Evolutionary conservation across 164 flowering plant species (phyloP).

Genomic region (Macadamia tetraphylla): DNA sequence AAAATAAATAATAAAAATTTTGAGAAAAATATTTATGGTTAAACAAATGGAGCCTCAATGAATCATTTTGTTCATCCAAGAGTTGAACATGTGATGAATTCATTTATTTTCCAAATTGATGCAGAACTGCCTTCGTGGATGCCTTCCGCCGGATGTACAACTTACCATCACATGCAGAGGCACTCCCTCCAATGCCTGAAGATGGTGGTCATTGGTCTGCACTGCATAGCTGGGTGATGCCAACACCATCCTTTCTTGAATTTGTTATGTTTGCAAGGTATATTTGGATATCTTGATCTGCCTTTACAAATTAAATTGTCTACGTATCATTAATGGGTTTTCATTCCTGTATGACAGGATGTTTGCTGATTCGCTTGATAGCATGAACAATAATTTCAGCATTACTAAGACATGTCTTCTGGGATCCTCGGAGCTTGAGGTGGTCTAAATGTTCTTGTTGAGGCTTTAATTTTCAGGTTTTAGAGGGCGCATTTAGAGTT

Average conservation of each 20-base stretch:
- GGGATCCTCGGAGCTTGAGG: slow-evolving; percentile 71
- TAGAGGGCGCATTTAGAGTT: neutral
- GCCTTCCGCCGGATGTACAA: slow-evolving; percentile 80
- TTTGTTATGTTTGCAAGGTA: slow-evolving; percentile 92
- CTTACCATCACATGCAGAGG: slow-evolving; percentile 61
- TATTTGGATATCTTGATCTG: neutral
- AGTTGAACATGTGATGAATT: neutral
- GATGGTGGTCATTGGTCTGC: slow-evolving; percentile 92
- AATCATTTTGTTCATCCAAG: neutral
- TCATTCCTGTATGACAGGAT: slow-evolving; percentile 47
- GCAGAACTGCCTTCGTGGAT: slow-evolving; percentile 70
- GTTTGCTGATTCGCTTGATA: slow-evolving; percentile 82
- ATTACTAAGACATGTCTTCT: slow-evolving; percentile 38
- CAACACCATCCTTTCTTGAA: slow-evolving; percentile 88
- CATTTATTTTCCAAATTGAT: slow-evolving; percentile 11
- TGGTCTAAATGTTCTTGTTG: slow-evolving; percentile 16
- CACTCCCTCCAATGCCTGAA: slow-evolving; percentile 95
- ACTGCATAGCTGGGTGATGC: slow-evolving; percentile 96
- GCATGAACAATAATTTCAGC: slow-evolving; percentile 44
- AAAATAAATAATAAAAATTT: no score
- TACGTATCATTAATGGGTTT: slow-evolving; percentile 3
- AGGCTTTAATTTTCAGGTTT: slow-evolving; percentile 1
- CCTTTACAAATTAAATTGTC: neutral
- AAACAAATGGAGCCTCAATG: no score
- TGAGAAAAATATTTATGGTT: no score